These are phyloP conservation scores for Ustilago crameri DNA, from an alignment of 1,284 basidiomycete genomes.

Conservation along the genomic window DNA sequence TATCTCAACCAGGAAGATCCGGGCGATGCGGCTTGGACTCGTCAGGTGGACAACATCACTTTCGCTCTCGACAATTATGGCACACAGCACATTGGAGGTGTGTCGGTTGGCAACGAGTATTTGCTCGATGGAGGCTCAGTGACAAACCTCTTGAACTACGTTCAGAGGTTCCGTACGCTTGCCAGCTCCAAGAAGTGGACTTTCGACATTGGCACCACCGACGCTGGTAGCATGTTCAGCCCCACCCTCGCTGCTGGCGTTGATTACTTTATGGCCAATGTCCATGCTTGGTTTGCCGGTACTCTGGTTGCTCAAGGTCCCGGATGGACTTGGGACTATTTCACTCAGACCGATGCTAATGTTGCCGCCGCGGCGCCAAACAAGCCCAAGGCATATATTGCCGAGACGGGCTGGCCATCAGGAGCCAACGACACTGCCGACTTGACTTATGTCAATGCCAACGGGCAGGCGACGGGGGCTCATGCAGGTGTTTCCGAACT, in stretches of 20 bases:
- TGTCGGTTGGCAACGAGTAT: conserved; percentile 48
- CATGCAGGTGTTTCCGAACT: conserved; percentile 26
- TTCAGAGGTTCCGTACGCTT: conserved; percentile 31
- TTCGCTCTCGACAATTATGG: conserved; percentile 39
- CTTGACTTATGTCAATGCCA: conserved; percentile 27
- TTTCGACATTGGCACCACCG: conserved; percentile 40
- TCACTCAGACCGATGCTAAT: conserved; percentile 26
- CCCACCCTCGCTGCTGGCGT: conserved; percentile 34
- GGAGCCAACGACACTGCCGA: conserved; percentile 31
- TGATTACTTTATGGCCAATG: conserved; percentile 49
- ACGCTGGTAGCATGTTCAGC: conserved; percentile 42
- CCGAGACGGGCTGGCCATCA: conserved; percentile 43
- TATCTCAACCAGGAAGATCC: conserved; percentile 35
- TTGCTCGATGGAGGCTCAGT: conserved; percentile 34
- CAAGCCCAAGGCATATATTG: conserved; percentile 41
- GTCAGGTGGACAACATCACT: conserved; percentile 39
- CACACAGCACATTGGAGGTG: conserved; percentile 33
- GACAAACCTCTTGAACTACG: conserved; percentile 31
- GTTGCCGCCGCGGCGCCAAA: conserved; percentile 28
- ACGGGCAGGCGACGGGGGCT: conserved; percentile 30
- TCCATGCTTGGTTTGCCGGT: conserved; percentile 46
- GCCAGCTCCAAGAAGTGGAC: conserved; percentile 24
- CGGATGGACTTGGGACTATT: conserved; percentile 43
- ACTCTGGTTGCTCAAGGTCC: conserved; percentile 30
- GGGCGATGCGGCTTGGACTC: conserved; percentile 21